phyloP scores from a whole-genome alignment of 768 basidiomycete species.

The Mycena rosella region DNA sequence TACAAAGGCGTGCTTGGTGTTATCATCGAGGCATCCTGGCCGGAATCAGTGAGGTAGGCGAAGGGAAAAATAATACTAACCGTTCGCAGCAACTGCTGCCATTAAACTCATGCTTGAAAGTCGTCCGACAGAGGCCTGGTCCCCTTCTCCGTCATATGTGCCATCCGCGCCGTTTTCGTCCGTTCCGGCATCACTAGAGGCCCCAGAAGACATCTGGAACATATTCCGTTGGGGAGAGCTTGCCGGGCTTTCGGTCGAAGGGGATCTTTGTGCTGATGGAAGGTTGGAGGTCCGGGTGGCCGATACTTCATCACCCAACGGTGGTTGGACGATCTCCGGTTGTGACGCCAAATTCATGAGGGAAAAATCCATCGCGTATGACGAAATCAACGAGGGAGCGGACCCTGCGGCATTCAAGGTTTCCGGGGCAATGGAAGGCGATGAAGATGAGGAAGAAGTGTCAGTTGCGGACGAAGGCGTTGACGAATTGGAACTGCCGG shows the following conservation, averaged over 20 bases:
- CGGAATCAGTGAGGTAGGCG: constrained; percentile 21
- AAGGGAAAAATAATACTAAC: constrained; percentile 55
- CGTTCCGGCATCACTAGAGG: constrained; percentile 28
- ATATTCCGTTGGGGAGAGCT: constrained; percentile 13
- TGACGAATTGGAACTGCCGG: constrained; percentile 44
- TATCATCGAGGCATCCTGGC: constrained; percentile 66
- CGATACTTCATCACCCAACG: neutral
- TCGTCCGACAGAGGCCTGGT: constrained; percentile 88
- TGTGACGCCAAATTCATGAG: neutral
- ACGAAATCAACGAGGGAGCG: neutral
- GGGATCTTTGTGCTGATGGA: constrained; percentile 1
- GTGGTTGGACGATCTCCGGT: neutral
- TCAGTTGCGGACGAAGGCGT: constrained; percentile 41
- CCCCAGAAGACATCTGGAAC: constrained; percentile 12
- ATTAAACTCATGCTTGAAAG: constrained; percentile 94
- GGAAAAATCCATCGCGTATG: neutral
- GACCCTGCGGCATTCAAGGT: neutral
- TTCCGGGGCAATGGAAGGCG: constrained; percentile 27
- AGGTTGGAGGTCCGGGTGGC: neutral
- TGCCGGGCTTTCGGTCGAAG: constrained; percentile 10
- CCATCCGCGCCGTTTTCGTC: constrained; percentile 27
- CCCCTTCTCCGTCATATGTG: constrained; percentile 54
- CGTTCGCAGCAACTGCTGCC: constrained; percentile 86
- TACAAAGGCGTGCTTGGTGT: constrained; percentile 74
- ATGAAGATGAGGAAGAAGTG: constrained; percentile 41